phyloP scores from a whole-genome alignment of 371 early-diverging fungal species.

The Mucor racemosus region DNA sequence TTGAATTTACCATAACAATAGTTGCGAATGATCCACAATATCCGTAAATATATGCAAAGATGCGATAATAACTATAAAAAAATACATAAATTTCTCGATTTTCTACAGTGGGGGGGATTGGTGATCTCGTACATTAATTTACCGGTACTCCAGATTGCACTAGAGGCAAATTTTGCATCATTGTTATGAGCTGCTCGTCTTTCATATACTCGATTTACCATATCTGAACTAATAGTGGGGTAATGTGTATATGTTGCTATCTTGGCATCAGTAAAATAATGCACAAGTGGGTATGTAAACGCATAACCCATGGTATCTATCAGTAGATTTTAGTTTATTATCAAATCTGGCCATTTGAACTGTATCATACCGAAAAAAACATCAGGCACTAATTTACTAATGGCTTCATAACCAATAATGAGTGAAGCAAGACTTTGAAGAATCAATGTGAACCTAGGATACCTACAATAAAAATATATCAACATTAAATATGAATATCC shows the following conservation, averaged over 20 bases:
- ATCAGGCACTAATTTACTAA: constrained; percentile 74
- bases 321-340: not conserved
- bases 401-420: constrained; percentile 77
- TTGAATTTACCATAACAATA: constrained; percentile 87
- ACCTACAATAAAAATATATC: constrained; percentile 44
- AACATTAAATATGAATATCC: too few relatives aligned
- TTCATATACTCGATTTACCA: constrained; percentile 81
- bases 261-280: constrained; percentile 60
- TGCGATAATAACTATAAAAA: constrained; percentile 71
- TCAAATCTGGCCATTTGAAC: not conserved
- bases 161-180: constrained; percentile 54
- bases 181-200: constrained; percentile 75
- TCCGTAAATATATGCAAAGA: constrained; percentile 79
- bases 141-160: constrained; percentile 58
- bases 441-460: constrained; percentile 83
- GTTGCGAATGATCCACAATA: constrained; percentile 80
- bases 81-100: too few relatives aligned
- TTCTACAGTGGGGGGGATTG: too few relatives aligned
- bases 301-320: constrained; percentile 95
- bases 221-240: constrained; percentile 95
- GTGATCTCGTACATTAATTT: constrained; percentile 65
- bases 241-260: constrained; percentile 95
- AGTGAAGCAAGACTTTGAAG: constrained; percentile 87
- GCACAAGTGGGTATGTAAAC: constrained; percentile 87
- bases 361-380: constrained; percentile 74